Base-by-base conservation (phyloP, 768 basidiomycete species). In the Leccinum olivaceopallidum region DNA sequence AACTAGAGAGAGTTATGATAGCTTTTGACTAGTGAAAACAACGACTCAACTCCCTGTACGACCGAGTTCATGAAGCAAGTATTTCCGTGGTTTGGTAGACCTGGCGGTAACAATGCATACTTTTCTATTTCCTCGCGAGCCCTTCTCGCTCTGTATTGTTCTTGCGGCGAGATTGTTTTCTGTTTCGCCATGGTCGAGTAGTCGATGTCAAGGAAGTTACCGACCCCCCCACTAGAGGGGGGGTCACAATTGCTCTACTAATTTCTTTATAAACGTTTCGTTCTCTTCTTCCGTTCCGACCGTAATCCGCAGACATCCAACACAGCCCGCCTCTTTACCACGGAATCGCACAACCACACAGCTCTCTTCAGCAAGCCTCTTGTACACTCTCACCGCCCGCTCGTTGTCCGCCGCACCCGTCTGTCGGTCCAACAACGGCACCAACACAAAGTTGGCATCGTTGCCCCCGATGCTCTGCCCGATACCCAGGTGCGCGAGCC, bases 21-120 rank as follows among this genome's bases (percentile, higher is more conserved):
- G 37, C 34, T 30, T 30, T 30, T 30, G 5, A 34, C 12, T 12
- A 34, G 47, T 2, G 1, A 18, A 18, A 6, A 51, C 8, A 20
- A 87, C 65, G 76, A 89, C 90, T 42, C 89, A 44, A 44, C 44
- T 44, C 9, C 91, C 72, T 98, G 95, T 30, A 98, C 78, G 32
- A 94, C 92, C 34, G 93, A 94, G 75, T 96, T 98, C 89, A 95
- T 92, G 76, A 95, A 98, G 75, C 95, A 98, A 0, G 94, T 96
- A 72, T 92, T 92, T 48, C 89, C 88, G 76, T 92, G 89, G 71
- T 93, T 93, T 50, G 85, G 69, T 24, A 93, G 78, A 6, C 90
- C 90, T 4, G 90, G 89, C 0, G 90, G 90, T 10, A 91, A 77
- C 47, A 81, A 77, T 0, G 86, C 86, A 6, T 75, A 73, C 68